These are phyloP conservation scores for Gamarada debralockiae DNA, from an alignment of 495 filamentous ascomycete genomes.

Conservation along the genomic window DNA sequence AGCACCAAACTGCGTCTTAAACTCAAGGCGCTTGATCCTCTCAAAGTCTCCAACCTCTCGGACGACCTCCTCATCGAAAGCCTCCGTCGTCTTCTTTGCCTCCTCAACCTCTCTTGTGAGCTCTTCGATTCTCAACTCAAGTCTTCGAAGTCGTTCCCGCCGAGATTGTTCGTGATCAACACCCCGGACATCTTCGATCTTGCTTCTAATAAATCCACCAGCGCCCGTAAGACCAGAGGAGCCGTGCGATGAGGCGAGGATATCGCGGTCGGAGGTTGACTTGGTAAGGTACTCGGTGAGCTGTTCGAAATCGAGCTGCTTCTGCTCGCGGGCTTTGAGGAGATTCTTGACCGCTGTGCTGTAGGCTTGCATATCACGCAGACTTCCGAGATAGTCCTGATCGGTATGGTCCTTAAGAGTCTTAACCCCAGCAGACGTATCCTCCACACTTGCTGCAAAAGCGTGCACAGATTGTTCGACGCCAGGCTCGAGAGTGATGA, in stretches of 20 bases:
- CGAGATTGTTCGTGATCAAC: constrained; percentile 93
- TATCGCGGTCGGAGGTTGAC: constrained; percentile 82
- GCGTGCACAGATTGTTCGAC: constrained; percentile 74
- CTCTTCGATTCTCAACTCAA: constrained; percentile 88
- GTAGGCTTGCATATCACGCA: constrained; percentile 93
- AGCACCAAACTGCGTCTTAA: constrained; percentile 77
- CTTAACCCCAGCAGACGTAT: constrained; percentile 70
- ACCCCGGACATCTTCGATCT: constrained; percentile 94
- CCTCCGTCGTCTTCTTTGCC: constrained; percentile 75
- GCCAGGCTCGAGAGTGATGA: constrained; percentile 84
- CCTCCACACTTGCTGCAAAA: constrained; percentile 82
- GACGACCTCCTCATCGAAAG: constrained; percentile 92
- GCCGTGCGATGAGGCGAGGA: constrained; percentile 64
- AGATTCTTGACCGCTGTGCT: constrained; percentile 77
- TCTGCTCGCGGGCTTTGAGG: constrained; percentile 91
- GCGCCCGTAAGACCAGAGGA: constrained; percentile 60
- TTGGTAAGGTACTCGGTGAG: constrained; percentile 94
- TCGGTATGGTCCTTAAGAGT: constrained; percentile 87
- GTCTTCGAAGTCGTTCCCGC: constrained; percentile 78
- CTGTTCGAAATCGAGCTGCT: constrained; percentile 96
- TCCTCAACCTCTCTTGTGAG: constrained; percentile 84
- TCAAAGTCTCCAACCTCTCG: constrained; percentile 92
- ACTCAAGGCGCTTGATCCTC: constrained; percentile 90
- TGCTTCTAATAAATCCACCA: constrained; percentile 86
- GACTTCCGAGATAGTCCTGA: constrained; percentile 86